Evolutionary conservation across 2,329 filamentous ascomycete species (phyloP).

Genomic region (Gaeumannomyces tritici): DNA sequence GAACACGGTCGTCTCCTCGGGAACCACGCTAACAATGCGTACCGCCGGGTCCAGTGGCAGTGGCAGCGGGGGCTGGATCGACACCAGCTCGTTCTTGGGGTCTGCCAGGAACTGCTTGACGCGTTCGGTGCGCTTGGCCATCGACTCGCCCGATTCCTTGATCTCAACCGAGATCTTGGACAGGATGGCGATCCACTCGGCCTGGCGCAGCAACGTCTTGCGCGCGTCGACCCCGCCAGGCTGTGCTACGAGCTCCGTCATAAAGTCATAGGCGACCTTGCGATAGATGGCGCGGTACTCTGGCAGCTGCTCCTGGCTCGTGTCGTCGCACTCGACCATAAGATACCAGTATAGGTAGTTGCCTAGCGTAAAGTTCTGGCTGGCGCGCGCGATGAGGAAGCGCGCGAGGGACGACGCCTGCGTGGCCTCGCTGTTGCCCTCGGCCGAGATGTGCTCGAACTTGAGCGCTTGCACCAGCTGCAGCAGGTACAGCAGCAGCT

Average conservation of each 20-base stretch:
- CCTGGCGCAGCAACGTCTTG: constrained; percentile 72
- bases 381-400: constrained; percentile 82
- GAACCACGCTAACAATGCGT: constrained; percentile 66
- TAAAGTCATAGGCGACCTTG: constrained; percentile 92
- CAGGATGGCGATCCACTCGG: constrained; percentile 77
- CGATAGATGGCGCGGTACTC: constrained; percentile 80
- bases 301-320: constrained; percentile 62
- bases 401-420: constrained; percentile 77
- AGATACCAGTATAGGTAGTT: constrained; percentile 98
- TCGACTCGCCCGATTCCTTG: constrained; percentile 67
- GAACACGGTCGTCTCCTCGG: constrained; percentile 84
- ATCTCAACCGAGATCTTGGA: constrained; percentile 86
- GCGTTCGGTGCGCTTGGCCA: constrained; percentile 70
- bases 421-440: constrained; percentile 49
- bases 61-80: constrained; percentile 77
- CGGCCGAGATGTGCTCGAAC: constrained; percentile 68
- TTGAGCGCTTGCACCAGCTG: constrained; percentile 95
- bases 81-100: constrained; percentile 77
- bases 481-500: constrained; percentile 81
- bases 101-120: constrained; percentile 80
- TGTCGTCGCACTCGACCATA: constrained; percentile 93
- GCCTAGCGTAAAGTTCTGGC: constrained; percentile 79
- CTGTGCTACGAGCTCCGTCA: constrained; percentile 70
- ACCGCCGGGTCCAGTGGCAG: constrained; percentile 82
- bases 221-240: constrained; percentile 63